Evolutionary conservation across 257 asterid genomes (phyloP).

Genomic region (Plantago ovata): DNA sequence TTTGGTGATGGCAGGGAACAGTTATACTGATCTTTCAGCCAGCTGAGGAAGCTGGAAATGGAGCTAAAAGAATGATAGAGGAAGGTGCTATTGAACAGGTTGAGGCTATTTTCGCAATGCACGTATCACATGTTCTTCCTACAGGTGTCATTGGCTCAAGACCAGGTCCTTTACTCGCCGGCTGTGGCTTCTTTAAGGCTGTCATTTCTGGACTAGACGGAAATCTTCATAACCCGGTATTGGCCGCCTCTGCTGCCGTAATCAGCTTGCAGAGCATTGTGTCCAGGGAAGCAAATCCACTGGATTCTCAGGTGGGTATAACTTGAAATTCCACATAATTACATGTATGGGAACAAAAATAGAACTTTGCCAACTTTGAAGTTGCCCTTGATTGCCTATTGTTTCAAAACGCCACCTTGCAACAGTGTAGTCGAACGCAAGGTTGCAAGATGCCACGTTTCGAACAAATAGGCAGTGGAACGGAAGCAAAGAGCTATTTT

Average conservation of each 20-base stretch:
- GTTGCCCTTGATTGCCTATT: too few relatives aligned
- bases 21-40: conserved; percentile 85
- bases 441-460: too few relatives aligned
- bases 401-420: too few relatives aligned
- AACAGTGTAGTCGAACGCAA: too few relatives aligned
- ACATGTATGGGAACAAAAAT: too few relatives aligned
- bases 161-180: conserved; percentile 81
- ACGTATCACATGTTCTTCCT: conserved; percentile 63
- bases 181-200: conserved; percentile 87
- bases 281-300: conserved; percentile 83
- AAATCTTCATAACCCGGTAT: conserved; percentile 22
- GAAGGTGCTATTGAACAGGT: conserved; percentile 77
- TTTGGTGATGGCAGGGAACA: conserved; percentile 51
- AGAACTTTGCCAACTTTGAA: too few relatives aligned
- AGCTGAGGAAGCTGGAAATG: conserved; percentile 96
- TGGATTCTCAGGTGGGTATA: conserved; percentile 73
- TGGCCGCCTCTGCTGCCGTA: conserved; percentile 88
- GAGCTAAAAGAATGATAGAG: conserved; percentile 76
- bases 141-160: conserved; percentile 78
- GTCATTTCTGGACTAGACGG: conserved; percentile 30
- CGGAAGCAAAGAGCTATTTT: too few relatives aligned
- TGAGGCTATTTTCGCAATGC: conserved; percentile 83
- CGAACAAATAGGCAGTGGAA: too few relatives aligned
- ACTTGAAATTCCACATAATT: background rate
- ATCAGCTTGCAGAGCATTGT: conserved; percentile 84